These are phyloP conservation scores for Rosa lucieae DNA, from an alignment of 306 rosid species.

Conservation along the genomic window DNA sequence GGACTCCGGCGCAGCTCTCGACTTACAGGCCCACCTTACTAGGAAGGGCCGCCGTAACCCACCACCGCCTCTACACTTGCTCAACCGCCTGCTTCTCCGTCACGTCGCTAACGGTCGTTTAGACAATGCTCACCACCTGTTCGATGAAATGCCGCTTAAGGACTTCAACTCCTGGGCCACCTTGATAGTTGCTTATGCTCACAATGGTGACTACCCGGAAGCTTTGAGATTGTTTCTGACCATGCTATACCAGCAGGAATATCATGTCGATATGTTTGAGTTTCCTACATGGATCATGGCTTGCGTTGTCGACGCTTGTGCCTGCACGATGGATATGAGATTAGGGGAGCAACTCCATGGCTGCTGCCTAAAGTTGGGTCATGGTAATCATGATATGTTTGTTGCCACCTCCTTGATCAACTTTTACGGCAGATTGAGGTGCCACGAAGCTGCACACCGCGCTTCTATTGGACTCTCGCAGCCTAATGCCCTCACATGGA, in stretches of 20 bases:
- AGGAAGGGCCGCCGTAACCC: background rate
- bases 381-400: background rate
- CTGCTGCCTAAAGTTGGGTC: constrained; percentile 7
- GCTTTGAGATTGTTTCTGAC: background rate
- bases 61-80: background rate
- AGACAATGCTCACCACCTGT: background rate
- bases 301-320: background rate
- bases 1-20: background rate
- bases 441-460: background rate
- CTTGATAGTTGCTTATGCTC: background rate
- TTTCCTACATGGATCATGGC: constrained; percentile 8
- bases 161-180: constrained; percentile 11
- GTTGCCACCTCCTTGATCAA: background rate
- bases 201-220: background rate
- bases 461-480: background rate
- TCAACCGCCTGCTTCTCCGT: background rate
- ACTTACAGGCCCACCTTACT: background rate
- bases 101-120: background rate
- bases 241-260: background rate
- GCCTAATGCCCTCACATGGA: background rate
- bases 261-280: background rate
- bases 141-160: background rate
- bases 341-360: background rate
- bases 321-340: background rate
- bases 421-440: background rate